These are phyloP conservation scores for Aspergillus sergii DNA, from an alignment of 2,329 filamentous ascomycete genomes.

Conservation along the genomic window DNA sequence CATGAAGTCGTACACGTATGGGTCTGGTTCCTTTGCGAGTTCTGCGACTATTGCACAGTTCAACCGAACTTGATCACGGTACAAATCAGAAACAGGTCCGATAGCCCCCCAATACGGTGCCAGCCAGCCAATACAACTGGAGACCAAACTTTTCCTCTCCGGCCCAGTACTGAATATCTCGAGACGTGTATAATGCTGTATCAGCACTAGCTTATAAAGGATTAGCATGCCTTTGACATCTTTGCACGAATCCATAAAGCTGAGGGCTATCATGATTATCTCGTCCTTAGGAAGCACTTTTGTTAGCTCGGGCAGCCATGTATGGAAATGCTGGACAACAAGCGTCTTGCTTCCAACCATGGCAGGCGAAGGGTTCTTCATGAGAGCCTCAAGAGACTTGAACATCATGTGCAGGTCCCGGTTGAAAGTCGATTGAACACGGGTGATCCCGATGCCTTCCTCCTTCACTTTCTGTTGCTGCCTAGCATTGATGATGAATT, in stretches of 20 bases:
- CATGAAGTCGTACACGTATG: conserved; percentile 85
- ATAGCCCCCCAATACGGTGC: conserved; percentile 88
- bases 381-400: conserved; percentile 83
- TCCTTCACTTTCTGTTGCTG: conserved; percentile 88
- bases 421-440: conserved; percentile 71
- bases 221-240: conserved; percentile 87
- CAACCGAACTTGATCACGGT: conserved; percentile 87
- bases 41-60: conserved; percentile 92
- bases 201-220: conserved; percentile 87
- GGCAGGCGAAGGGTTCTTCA: conserved; percentile 82
- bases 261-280: conserved; percentile 85
- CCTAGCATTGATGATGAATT: conserved; percentile 89
- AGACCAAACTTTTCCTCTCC: conserved; percentile 71
- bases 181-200: conserved; percentile 85
- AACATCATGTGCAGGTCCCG: conserved; percentile 85
- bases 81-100: conserved; percentile 75
- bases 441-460: conserved; percentile 80
- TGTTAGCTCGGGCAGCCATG: conserved; percentile 90
- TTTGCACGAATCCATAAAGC: conserved; percentile 90
- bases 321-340: conserved; percentile 93
- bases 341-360: conserved; percentile 93
- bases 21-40: conserved; percentile 74
- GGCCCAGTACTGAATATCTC: conserved; percentile 79
- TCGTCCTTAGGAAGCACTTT: conserved; percentile 78
- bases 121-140: conserved; percentile 88